These are phyloP conservation scores for Trichoderma lentiforme DNA, from an alignment of 2,329 filamentous ascomycete genomes.

Conservation along the genomic window DNA sequence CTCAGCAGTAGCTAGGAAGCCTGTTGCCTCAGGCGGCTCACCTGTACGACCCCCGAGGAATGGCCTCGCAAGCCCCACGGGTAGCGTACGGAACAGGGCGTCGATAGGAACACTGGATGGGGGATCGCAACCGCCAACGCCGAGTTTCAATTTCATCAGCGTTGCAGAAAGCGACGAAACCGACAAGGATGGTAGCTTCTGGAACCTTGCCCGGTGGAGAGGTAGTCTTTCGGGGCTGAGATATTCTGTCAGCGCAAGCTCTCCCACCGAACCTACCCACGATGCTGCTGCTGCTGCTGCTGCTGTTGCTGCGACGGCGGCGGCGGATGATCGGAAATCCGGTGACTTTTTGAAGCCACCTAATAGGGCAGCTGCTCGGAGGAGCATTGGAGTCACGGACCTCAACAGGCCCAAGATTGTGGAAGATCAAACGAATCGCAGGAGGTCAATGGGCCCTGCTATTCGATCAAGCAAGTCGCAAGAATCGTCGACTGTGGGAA, in stretches of 20 bases:
- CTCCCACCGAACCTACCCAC: slow-evolving; percentile 23
- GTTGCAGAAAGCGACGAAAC: slow-evolving; percentile 35
- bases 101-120: slow-evolving; percentile 28
- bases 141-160: slow-evolving; percentile 51
- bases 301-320: not conserved
- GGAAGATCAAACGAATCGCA: slow-evolving; percentile 26
- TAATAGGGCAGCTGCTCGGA: slow-evolving; percentile 30
- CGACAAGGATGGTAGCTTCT: slow-evolving; percentile 49
- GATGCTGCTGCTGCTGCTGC: slow-evolving; percentile 4
- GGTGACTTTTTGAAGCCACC: slow-evolving; percentile 32
- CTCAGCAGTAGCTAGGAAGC: slow-evolving; percentile 45
- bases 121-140: slow-evolving; percentile 45
- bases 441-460: slow-evolving; percentile 31
- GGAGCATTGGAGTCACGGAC: slow-evolving; percentile 31
- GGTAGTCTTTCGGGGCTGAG: slow-evolving; percentile 37
- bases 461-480: not conserved
- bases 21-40: slow-evolving; percentile 38
- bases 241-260: slow-evolving; percentile 27
- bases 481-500: not conserved
- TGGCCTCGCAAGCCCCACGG: slow-evolving; percentile 39
- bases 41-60: slow-evolving; percentile 19
- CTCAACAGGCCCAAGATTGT: slow-evolving; percentile 26
- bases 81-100: slow-evolving; percentile 30
- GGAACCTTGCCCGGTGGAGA: slow-evolving; percentile 56
- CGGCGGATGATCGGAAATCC: slow-evolving; percentile 19